Conservation (phyloP, 139 green algal genomes). For the Picochlorum sp. region DNA sequence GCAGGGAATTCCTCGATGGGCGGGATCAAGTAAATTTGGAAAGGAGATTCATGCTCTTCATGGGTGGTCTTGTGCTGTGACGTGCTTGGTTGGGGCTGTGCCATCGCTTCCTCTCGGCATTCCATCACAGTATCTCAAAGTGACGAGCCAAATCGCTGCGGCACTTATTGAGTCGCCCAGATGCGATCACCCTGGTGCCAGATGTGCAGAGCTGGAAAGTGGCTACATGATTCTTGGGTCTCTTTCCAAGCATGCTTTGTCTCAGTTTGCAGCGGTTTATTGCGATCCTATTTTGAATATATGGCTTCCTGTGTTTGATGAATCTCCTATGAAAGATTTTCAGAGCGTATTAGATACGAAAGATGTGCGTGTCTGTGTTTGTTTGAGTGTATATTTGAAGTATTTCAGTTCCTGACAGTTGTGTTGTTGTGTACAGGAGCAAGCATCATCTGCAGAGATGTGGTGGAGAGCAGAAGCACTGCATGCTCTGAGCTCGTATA, state of each 20-base stretch:
- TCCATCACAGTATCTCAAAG: constrained; percentile 36
- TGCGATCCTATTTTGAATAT: constrained; percentile 34
- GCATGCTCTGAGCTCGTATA: constrained; percentile 50
- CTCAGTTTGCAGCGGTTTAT: neutral
- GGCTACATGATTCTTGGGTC: constrained; percentile 63
- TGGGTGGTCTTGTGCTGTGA: constrained; percentile 44
- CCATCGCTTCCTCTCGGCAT: constrained; percentile 50
- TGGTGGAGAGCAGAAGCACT: constrained; percentile 68
- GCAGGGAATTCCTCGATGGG: constrained; percentile 12
- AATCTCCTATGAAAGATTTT: constrained; percentile 31
- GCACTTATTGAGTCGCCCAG: constrained; percentile 33
- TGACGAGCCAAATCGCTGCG: constrained; percentile 38
- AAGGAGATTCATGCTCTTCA: constrained; percentile 52
- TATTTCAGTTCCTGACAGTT: no score
- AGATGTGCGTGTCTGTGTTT: neutral
- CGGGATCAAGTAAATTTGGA: constrained; percentile 25
- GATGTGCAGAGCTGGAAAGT: constrained; percentile 42
- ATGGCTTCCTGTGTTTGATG: constrained; percentile 41
- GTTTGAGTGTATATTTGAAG: no score
- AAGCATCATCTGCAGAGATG: constrained; percentile 50
- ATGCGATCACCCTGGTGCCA: constrained; percentile 8
- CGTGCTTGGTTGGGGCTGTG: constrained; percentile 51
- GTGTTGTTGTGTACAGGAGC: constrained; percentile 20
- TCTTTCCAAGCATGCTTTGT: constrained; percentile 30
- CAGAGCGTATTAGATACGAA: constrained; percentile 11